Percentiles rank a stretch among this genome's conserved stretches.
Conservation (phyloP, 495 filamentous ascomycete genomes). For the Aspergillus cavernicola region DNA sequence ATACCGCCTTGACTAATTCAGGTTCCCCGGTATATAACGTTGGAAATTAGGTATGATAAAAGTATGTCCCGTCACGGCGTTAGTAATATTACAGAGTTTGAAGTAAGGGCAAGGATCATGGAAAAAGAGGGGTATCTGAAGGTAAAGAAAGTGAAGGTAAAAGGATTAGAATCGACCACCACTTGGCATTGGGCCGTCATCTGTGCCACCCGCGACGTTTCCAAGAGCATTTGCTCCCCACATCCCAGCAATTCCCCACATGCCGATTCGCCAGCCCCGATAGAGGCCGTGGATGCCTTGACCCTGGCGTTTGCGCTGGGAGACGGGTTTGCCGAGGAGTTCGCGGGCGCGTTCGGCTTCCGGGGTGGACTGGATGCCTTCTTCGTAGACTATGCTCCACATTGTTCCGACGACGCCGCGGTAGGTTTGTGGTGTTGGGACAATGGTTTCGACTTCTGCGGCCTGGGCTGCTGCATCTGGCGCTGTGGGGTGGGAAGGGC, state of each 20-base stretch:
- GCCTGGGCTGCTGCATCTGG: constrained; percentile 23
- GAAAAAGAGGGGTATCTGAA: constrained; percentile 1
- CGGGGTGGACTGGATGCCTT: constrained; percentile 52
- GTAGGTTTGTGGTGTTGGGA: constrained; percentile 61
- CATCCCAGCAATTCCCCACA: constrained; percentile 90
- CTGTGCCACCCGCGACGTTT: constrained; percentile 34
- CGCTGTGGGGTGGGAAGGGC: constrained; percentile 37
- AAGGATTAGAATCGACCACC: constrained; percentile 34
- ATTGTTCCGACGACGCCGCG: constrained; percentile 80
- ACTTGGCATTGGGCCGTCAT: constrained; percentile 31
- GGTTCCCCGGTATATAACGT: constrained; percentile 7
- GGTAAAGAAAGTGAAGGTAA: neutral
- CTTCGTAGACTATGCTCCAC: constrained; percentile 80
- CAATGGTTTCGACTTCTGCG: constrained; percentile 63
- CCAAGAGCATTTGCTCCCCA: constrained; percentile 70
- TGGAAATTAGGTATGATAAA: neutral
- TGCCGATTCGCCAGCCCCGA: constrained; percentile 90
- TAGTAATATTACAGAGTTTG: constrained; percentile 5
- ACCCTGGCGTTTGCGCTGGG: constrained; percentile 56
- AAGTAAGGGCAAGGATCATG: neutral
- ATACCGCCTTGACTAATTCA: neutral
- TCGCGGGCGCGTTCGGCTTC: constrained; percentile 35
- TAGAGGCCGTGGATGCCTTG: constrained; percentile 84
- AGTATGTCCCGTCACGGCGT: constrained; percentile 7
- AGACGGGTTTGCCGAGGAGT: constrained; percentile 30